These are phyloP conservation scores for Colletotrichum agaves DNA, from an alignment of 2,329 filamentous ascomycete species.

Conservation along the genomic window DNA sequence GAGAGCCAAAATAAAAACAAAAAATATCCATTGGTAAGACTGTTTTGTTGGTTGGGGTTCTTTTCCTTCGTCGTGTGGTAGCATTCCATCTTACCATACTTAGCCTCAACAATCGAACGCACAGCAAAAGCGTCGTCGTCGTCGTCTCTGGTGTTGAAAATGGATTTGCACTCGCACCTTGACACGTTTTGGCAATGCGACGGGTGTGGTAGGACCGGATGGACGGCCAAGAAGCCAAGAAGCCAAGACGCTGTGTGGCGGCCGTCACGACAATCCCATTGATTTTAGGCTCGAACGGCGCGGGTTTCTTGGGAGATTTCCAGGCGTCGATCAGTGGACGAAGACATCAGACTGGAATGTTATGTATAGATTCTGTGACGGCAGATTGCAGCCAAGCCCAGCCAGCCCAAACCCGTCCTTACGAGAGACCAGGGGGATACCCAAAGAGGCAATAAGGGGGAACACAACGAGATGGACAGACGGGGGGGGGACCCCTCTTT, in stretches of 20 bases:
- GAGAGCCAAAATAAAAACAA: too few species aligned
- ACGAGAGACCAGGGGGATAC: neutral
- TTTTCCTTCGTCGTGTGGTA: too few species aligned
- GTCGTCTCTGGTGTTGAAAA: too few species aligned
- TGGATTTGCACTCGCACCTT: conserved; percentile 8
- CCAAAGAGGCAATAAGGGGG: conserved; percentile 15
- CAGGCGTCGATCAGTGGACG: conserved; percentile 15
- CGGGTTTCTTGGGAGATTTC: conserved; percentile 7
- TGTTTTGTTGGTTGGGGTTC: too few species aligned
- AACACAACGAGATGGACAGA: conserved; percentile 9
- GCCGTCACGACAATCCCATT: conserved; percentile 8
- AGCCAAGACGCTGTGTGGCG: conserved; percentile 21
- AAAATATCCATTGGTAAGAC: too few species aligned
- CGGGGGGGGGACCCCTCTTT: conserved; percentile 30
- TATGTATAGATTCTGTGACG: conserved; percentile 13
- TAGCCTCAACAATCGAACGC: neutral
- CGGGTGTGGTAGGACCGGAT: neutral
- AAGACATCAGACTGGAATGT: conserved; percentile 21
- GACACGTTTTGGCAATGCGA: too few species aligned
- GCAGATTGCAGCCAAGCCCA: neutral
- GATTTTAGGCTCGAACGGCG: conserved; percentile 25
- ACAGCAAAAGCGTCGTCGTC: neutral
- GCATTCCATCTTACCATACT: neutral
- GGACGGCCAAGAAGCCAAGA: conserved; percentile 15
- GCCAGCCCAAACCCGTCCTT: neutral